Evolutionary conservation across 1,139 yeast species (phyloP).

Genomic region (Kodamaea anthophila): DNA sequence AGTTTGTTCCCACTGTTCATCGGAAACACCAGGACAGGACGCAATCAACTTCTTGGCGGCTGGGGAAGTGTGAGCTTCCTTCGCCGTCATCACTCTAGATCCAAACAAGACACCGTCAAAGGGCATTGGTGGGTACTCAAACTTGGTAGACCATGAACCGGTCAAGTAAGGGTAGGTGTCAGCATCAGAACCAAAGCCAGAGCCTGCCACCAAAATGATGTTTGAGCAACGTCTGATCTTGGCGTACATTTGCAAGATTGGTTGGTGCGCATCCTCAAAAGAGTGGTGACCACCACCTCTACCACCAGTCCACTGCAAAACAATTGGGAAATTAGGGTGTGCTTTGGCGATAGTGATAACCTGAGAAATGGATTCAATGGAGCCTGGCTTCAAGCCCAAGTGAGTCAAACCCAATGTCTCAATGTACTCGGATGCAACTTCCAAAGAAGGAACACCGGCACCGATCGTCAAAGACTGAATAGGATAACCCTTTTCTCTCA

Average conservation of each 20-base stretch:
- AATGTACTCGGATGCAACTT: conserved; percentile 95
- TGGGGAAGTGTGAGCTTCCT: conserved; percentile 90
- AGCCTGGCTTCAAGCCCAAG: conserved; percentile 96
- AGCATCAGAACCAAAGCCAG: conserved; percentile 95
- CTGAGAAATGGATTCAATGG: conserved; percentile 85
- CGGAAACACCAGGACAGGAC: conserved; percentile 84
- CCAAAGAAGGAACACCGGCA: conserved; percentile 98
- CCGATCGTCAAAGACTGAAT: conserved; percentile 95
- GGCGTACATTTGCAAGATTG: conserved; percentile 90
- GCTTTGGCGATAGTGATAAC: conserved; percentile 89
- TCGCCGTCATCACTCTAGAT: conserved; percentile 95
- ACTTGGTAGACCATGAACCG: conserved; percentile 86
- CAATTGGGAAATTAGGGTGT: conserved; percentile 93
- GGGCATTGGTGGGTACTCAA: conserved; percentile 96
- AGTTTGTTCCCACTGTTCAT: conserved; percentile 85
- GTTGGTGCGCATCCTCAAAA: conserved; percentile 98
- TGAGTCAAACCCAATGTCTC: conserved; percentile 88
- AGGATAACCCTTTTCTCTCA: conserved; percentile 91
- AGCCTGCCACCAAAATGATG: conserved; percentile 90
- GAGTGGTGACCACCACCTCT: conserved; percentile 99
- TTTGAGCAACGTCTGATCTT: conserved; percentile 89
- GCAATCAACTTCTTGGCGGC: conserved; percentile 93
- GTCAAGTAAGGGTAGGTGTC: conserved; percentile 97
- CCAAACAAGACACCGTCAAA: conserved; percentile 96
- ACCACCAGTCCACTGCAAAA: conserved; percentile 99